Evolutionary conservation across 2,329 filamentous ascomycete genomes (phyloP), one percentile per base, ranked within the genome.

Genomic region (Cyclaneusma minus): DNA sequence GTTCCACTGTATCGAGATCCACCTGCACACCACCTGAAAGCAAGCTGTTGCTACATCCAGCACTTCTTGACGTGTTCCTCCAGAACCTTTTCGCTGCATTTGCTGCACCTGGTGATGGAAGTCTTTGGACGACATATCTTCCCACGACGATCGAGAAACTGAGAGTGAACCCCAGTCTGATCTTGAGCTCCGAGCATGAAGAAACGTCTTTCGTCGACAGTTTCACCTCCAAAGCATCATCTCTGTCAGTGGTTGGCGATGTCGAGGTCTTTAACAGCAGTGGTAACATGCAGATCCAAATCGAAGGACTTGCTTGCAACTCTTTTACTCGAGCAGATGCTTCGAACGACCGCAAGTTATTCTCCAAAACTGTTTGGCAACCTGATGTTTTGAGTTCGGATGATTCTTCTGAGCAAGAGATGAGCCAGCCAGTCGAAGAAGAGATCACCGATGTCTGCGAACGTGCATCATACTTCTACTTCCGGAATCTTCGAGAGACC

Each of bases 41-140:
- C 8, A 15, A 36, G 18, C 10, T 31, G 12, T 18, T 66, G 3
- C 53, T 72, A 13, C 67, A 72, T 32, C 68, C 67, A 0, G 56
- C 62, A 3, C 65, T 61, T 0, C 48, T 72, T 9, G 67, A 72
- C 33, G 47, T 57, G 3, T 60, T 68, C 42, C 56, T 72, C 13
- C 67, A 72, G 29, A 55, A 55, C 1, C 48, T 62, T 1, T 58
- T 69, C 6, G 24, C 35, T 4, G 39, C 41, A 8, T 35, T 24
- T 13, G 27, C 25, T 3, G 27, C 15, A 10, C 42, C 41, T 7
- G 32, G 22, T 6, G 41, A 44, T 27, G 36, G 29, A 2, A 22
- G 25, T 11, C 20, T 41, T 2, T 35, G 34, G 32, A 30, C 34
- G 7, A 12, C 42, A 4, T 31, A 36, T 13, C 23, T 45, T 4